Base-by-base conservation (phyloP, 495 filamentous ascomycete genomes). In the Chaetomium tenue region DNA sequence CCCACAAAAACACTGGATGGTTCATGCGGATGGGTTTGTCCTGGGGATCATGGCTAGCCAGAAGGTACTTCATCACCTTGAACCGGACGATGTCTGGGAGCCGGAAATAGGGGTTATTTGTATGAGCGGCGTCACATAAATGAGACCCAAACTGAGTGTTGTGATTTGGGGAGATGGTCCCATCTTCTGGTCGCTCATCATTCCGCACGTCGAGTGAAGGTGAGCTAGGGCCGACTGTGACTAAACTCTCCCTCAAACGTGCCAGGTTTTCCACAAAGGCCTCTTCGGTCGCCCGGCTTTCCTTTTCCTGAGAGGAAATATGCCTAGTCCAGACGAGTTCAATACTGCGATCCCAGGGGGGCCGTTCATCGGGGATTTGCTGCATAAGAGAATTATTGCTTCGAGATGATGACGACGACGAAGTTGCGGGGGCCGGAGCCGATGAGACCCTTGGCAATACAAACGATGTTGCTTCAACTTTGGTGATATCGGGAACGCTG, bases 271-370 rank as follows among this genome's bases (percentile, higher is more conserved):
- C 37, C 26, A 64, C 63, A 46, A 68, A 65, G 16, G 22, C 65
- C 16, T 60, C 56, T 3, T 58, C 40, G 37, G 55, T 18, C 51
- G 60, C 39, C 59, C 59, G 2, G 42, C 23, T 16, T 16, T 5
- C 51, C 46, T 50, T 23, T 2, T n/a, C n/a, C 5, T 0, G 46
- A 18, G 60, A 18, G 37, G 52, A 25, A 22, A 58, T 33, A 15
- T 48, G 52, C 50, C 66, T 40, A 30, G 60, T 65, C 67, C 68
- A 74, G 50, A 68, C 33, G 0, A 73, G 51, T 22, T 76, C 72
- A 26, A 72, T 67, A 11, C 59, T 71, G 9, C 74, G 72, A 54
- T 76, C 72, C 72, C 74, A 76, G 1, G 72, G 67, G 0, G 70
- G 70, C 0, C 42, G 64, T 28, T 62, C 56, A 7, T 42, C 53